These are phyloP conservation scores for Leccinum disarticulatum DNA, from an alignment of 768 basidiomycete species.

Conservation along the genomic window DNA sequence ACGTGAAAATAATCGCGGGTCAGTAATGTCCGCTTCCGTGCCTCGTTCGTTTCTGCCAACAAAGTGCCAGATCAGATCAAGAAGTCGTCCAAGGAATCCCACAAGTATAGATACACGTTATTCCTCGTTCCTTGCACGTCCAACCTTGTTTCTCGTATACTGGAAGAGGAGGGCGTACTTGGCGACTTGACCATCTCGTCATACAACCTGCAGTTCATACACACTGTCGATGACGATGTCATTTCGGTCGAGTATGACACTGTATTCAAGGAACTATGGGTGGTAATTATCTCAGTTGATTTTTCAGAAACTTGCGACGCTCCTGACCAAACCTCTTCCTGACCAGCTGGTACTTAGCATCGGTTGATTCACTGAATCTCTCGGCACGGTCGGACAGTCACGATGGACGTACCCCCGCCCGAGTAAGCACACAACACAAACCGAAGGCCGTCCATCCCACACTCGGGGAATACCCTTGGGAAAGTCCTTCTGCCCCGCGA, in stretches of 20 bases:
- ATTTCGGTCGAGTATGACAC: conserved; percentile 85
- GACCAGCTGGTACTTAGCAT: conserved; percentile 39
- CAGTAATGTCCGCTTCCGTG: conserved; percentile 18
- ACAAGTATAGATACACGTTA: conserved; percentile 82
- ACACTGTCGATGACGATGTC: too few relatives aligned
- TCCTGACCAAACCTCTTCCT: conserved; percentile 29
- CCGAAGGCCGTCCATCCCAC: conserved; percentile 93
- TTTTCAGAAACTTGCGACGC: conserved; percentile 50
- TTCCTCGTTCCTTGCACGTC: conserved; percentile 88
- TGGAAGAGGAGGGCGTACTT: conserved; percentile 96
- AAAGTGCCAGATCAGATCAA: conserved; percentile 82
- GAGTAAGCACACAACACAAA: conserved; percentile 96
- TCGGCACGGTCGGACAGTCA: too few relatives aligned
- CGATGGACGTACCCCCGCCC: conserved; percentile 69
- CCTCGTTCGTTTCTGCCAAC: conserved; percentile 22
- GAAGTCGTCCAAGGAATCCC: conserved; percentile 64
- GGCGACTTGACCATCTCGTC: conserved; percentile 89
- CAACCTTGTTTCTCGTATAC: conserved; percentile 76
- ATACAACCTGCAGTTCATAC: conserved; percentile 93
- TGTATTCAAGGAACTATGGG: conserved; percentile 87
- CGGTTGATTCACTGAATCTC: conserved; percentile 42
- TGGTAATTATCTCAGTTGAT: conserved; percentile 46
- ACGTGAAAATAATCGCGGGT: conserved; percentile 92
- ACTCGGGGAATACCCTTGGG: conserved; percentile 98
- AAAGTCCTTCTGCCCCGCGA: conserved; percentile 95